phyloP scores from a whole-genome alignment of 2,329 filamentous ascomycete genomes.

The Westerdykella aurantiaca region DNA sequence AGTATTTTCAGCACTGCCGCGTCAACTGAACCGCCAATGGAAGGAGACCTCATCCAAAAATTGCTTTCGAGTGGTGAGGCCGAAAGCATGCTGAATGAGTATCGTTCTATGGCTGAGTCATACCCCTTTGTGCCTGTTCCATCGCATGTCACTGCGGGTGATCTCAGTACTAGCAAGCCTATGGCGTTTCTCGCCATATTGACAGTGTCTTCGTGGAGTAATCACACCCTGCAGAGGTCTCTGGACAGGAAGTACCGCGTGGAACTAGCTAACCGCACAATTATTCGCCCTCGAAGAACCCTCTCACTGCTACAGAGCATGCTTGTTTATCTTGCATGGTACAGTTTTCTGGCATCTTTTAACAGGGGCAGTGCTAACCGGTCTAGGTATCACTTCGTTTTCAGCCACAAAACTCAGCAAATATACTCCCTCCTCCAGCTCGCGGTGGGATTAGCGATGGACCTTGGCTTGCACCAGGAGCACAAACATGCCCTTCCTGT shows the following conservation, averaged over 20 bases:
- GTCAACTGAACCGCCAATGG: constrained; percentile 17
- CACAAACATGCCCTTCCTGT: constrained; percentile 10
- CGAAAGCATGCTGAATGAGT: constrained; percentile 21
- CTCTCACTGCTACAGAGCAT: constrained; percentile 29
- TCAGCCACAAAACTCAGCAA: constrained; percentile 33
- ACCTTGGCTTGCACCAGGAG: constrained; percentile 24
- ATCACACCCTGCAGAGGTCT: constrained; percentile 20
- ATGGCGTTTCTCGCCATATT: constrained; percentile 32
- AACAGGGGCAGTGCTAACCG: constrained; percentile 2
- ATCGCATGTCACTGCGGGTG: constrained; percentile 7
- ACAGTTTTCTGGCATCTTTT: neutral
- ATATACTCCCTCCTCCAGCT: constrained; percentile 29
- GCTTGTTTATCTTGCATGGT: constrained; percentile 32
- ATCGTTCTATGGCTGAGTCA: constrained; percentile 22
- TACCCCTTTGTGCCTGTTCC: constrained; percentile 30
- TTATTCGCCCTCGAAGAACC: constrained; percentile 23
- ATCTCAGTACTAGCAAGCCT: constrained; percentile 20
- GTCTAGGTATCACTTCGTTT: constrained; percentile 30
- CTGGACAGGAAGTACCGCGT: constrained; percentile 24
- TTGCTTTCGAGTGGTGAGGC: constrained; percentile 22
- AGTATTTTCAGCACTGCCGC: constrained; percentile 13
- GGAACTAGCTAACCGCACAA: constrained; percentile 30
- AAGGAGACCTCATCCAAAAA: constrained; percentile 14
- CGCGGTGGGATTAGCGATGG: constrained; percentile 26
- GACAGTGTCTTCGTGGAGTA: constrained; percentile 23